Conservation (phyloP, 1,284 basidiomycete species). For the Polyporus tsugae region DNA sequence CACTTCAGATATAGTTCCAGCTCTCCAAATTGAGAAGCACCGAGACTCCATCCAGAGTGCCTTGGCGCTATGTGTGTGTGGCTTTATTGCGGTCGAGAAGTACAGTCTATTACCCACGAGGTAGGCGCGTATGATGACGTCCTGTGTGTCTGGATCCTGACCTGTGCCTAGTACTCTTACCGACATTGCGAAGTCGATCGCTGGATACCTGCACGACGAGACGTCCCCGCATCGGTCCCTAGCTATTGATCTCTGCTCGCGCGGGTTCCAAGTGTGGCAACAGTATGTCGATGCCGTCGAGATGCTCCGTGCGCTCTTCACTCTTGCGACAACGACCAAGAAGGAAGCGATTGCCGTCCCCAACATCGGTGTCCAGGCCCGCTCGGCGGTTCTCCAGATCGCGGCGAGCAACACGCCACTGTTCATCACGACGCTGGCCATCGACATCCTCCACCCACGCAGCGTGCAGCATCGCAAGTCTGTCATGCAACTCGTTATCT, state of each 20-base stretch:
- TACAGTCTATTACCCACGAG: slow-evolving; percentile 79
- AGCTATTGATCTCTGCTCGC: slow-evolving; percentile 89
- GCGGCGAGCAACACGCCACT: slow-evolving; percentile 86
- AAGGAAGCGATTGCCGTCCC: slow-evolving; percentile 75
- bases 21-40: slow-evolving; percentile 62
- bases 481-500: slow-evolving; percentile 93
- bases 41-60: slow-evolving; percentile 64
- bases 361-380: slow-evolving; percentile 73
- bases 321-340: slow-evolving; percentile 74
- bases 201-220: slow-evolving; percentile 79
- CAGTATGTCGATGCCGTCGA: slow-evolving; percentile 93
- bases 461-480: slow-evolving; percentile 84
- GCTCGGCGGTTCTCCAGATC: slow-evolving; percentile 85
- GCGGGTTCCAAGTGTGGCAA: slow-evolving; percentile 94
- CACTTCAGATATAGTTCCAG: slow-evolving; percentile 65
- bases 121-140: slow-evolving; percentile 49
- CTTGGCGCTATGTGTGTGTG: slow-evolving; percentile 81
- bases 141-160: background rate
- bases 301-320: slow-evolving; percentile 87
- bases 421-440: slow-evolving; percentile 94
- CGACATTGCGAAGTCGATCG: slow-evolving; percentile 86
- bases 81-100: slow-evolving; percentile 85
- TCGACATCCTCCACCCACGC: slow-evolving; percentile 89
- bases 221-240: slow-evolving; percentile 70
- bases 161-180: slow-evolving; percentile 70